These are phyloP conservation scores for Primulina huaijiensis DNA, from an alignment of 257 asterid genomes.

Conservation along the genomic window DNA sequence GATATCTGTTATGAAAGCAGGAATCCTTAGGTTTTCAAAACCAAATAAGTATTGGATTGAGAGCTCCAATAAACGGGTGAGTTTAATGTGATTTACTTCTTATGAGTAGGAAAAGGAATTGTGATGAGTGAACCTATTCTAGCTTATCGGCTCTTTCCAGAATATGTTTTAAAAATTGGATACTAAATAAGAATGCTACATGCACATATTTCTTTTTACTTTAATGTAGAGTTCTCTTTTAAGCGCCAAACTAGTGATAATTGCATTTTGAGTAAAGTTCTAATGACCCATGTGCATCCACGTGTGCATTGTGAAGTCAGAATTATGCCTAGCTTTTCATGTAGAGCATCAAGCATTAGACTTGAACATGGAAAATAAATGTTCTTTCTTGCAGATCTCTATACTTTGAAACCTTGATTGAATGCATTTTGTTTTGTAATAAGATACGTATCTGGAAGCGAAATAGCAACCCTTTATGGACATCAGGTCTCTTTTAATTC, in stretches of 20 bases:
- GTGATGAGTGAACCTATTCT: not conserved
- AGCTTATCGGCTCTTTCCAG: not conserved
- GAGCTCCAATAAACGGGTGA: constrained; percentile 84
- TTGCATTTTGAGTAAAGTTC: not conserved
- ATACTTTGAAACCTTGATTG: not conserved
- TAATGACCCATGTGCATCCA: not conserved
- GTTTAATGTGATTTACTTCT: constrained; percentile 28
- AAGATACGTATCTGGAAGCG: not conserved
- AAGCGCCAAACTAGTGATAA: not conserved
- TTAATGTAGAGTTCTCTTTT: not conserved
- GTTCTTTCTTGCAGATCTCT: not conserved
- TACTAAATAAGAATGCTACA: not conserved
- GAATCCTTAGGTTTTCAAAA: constrained; percentile 64
- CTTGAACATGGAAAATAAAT: not conserved
- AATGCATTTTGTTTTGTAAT: not conserved
- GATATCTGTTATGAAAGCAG: constrained; percentile 70
- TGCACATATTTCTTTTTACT: not conserved
- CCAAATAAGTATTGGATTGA: constrained; percentile 95
- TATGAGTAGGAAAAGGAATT: not conserved
- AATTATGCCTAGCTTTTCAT: not conserved
- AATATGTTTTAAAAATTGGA: not conserved
- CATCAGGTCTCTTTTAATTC: not conserved
- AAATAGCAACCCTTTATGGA: constrained; percentile 2
- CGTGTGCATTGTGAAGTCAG: not conserved
- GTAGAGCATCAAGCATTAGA: not conserved